Percentiles rank a stretch among this genome's conserved stretches.
phyloP scores from a whole-genome alignment of 345 rosid species.

The Turnera subulata region DNA sequence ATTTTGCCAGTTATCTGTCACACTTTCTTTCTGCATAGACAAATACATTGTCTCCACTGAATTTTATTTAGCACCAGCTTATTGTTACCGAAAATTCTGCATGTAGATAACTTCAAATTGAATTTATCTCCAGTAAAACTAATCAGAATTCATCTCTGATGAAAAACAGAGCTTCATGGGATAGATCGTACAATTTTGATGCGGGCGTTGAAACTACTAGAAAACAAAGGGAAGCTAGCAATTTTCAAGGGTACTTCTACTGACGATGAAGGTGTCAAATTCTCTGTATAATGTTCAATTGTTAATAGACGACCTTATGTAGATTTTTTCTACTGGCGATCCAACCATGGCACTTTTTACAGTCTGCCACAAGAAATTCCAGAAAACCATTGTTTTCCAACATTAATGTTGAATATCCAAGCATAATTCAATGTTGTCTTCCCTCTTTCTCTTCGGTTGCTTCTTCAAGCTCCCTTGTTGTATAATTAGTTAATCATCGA shows the following conservation, averaged over 20 bases:
- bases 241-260: slow-evolving; percentile 89
- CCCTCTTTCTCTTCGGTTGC: too few species aligned
- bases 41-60: background rate
- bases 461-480: too few species aligned
- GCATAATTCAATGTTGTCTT: too few species aligned
- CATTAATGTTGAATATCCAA: too few species aligned
- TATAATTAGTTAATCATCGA: too few species aligned
- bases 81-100: background rate
- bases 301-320: too few species aligned
- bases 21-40: too few species aligned
- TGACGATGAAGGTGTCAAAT: slow-evolving; percentile 91
- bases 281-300: slow-evolving; percentile 42
- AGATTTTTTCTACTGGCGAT: too few species aligned
- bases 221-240: slow-evolving; percentile 84
- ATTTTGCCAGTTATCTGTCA: too few species aligned
- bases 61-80: background rate
- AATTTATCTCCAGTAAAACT: background rate
- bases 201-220: slow-evolving; percentile 74
- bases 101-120: background rate
- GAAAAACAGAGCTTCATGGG: slow-evolving; percentile 69
- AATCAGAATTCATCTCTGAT: slow-evolving; percentile 1
- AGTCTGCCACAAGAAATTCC: too few species aligned
- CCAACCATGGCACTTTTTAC: too few species aligned
- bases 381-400: too few species aligned
- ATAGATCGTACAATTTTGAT: slow-evolving; percentile 64